Evolutionary conservation across 495 filamentous ascomycete species (phyloP).

Genomic region (Penicillium herquei): DNA sequence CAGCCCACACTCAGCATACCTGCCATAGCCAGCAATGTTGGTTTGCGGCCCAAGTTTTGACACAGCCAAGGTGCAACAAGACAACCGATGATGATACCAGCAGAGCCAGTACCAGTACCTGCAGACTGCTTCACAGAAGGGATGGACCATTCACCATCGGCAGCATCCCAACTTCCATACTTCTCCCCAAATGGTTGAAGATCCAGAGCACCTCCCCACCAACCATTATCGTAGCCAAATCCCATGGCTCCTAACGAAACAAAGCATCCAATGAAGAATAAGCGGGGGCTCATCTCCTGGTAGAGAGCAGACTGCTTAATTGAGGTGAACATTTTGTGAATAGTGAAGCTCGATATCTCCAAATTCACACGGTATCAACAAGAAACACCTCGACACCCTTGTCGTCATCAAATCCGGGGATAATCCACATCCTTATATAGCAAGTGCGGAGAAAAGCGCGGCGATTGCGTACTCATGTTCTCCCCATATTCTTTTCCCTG

Average conservation of each 20-base stretch:
- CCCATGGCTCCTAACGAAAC: neutral
- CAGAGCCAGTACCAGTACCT: constrained; percentile 9
- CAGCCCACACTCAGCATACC: constrained; percentile 3
- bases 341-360: neutral
- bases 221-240: constrained; percentile 15
- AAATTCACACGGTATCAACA: neutral
- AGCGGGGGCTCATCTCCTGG: constrained; percentile 7
- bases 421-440: neutral
- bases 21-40: constrained; percentile 3
- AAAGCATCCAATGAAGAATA: constrained; percentile 8
- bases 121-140: constrained; percentile 8
- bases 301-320: constrained; percentile 5
- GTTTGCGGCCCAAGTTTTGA: constrained; percentile 4
- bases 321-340: constrained; percentile 1
- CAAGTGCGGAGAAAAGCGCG: neutral
- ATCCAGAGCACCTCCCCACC: constrained; percentile 12
- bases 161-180: constrained; percentile 5
- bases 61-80: constrained; percentile 1
- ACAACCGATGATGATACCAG: constrained; percentile 13
- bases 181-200: constrained; percentile 7
- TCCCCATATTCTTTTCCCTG: neutral
- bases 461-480: neutral
- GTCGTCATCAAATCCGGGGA: neutral
- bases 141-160: neutral
- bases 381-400: neutral